These are phyloP conservation scores for Salix caprea DNA, from an alignment of 345 rosid species.

Conservation along the genomic window DNA sequence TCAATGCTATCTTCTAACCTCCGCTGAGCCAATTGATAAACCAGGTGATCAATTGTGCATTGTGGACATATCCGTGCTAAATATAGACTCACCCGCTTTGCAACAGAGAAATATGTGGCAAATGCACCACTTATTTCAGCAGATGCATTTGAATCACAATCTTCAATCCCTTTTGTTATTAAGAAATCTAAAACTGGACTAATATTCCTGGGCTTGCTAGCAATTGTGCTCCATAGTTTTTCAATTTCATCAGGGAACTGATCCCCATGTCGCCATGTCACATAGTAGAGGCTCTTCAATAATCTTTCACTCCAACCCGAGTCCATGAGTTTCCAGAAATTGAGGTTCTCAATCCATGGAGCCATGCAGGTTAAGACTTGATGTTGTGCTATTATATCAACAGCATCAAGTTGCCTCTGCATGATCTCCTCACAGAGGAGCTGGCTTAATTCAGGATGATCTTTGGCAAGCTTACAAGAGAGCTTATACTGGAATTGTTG, in stretches of 20 bases:
- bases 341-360: conserved; percentile 99
- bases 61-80: conserved; percentile 96
- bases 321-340: conserved; percentile 98
- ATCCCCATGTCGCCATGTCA: conserved; percentile 97
- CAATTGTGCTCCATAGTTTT: conserved; percentile 98
- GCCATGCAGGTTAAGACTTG: conserved; percentile 99
- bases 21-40: conserved; percentile 86
- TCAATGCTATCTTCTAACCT: conserved; percentile 93
- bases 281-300: conserved; percentile 94
- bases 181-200: conserved; percentile 95
- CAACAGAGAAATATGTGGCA: conserved; percentile 98
- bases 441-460: conserved; percentile 93
- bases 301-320: conserved; percentile 98
- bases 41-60: conserved; percentile 93
- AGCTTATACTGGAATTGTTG: conserved; percentile 98
- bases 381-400: conserved; percentile 97
- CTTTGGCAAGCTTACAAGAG: conserved; percentile 95
- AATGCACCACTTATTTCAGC: conserved; percentile 99
- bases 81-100: conserved; percentile 94
- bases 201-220: conserved; percentile 89
- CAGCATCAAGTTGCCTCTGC: conserved; percentile 99
- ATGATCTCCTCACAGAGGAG: conserved; percentile 97
- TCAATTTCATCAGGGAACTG: conserved; percentile 99
- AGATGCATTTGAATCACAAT: conserved; percentile 97
- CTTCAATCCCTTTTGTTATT: conserved; percentile 96